Evolutionary conservation across 1,284 basidiomycete genomes (phyloP), one percentile per base, ranked within the genome.

Genomic region (Irpex lacteus): DNA sequence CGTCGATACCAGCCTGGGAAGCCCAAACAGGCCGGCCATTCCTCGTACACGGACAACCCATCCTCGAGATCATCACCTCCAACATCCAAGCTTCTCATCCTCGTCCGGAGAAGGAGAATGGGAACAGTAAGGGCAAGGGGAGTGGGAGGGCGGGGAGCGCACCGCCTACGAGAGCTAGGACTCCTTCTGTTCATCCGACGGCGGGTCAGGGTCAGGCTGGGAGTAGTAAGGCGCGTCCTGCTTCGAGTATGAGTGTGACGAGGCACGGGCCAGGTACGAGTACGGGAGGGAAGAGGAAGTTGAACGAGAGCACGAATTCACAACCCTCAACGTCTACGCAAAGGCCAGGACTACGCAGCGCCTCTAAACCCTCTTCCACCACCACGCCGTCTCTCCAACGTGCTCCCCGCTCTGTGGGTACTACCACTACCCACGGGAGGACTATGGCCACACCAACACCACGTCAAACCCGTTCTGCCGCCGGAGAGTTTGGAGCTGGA

Each of bases 1-100:
- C 81, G 0, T 82, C 88, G 0, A 87, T 99, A 61, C 93, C 96
- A 0, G 78, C 81, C 6, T 99, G 97, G 97, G 97, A 99, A 76
- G 84, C 89, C 59, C 86, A 90, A 68, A 82, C 90, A 18, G 86
- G 86, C 0, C 83, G 86, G 18, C 82, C 87, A 0, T 98, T 99
- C 83, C 82, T 94, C 56, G 91, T 98, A 8, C 87, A 94, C 66
- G 96, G 96, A 5, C 84, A 90, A 67, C 88, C 92, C 65, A 91
- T 98, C 69, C 76, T 97, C 32, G 90, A 92, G 61, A 80, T 91
- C 65, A 34, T 34, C 5, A 6, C 4, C 85, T 98, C 34, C 83
- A 84, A 3, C 76, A 90, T 52, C 82, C 84, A 0, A 79, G 81
- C 50, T 76, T 81, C 3, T 37, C 1, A 36, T 13, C 26, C 32